phyloP scores from a whole-genome alignment of 805 yeast species.

The Candida glaebosa region DNA sequence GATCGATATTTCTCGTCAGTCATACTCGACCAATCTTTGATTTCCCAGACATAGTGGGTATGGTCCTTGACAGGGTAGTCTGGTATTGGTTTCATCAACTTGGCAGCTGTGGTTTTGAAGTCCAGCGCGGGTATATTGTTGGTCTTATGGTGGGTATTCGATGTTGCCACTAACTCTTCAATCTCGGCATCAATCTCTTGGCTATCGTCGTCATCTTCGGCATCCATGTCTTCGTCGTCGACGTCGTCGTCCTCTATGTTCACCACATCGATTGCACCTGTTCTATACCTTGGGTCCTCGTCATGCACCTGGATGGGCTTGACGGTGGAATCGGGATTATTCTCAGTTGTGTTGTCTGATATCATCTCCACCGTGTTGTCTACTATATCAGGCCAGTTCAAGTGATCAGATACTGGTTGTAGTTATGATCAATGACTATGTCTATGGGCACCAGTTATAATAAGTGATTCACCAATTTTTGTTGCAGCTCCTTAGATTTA shows the following conservation, averaged over 20 bases:
- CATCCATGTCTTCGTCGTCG: conserved; percentile 10
- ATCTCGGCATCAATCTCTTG: conserved; percentile 15
- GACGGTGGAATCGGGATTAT: background rate
- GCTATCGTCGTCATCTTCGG: conserved; percentile 17
- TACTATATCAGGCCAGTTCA: background rate
- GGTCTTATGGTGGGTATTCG: conserved; percentile 1
- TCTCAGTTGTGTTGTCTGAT: conserved; percentile 2
- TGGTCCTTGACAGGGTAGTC: conserved; percentile 38
- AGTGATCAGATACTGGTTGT: background rate
- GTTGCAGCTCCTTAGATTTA: background rate
- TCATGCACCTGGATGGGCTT: background rate
- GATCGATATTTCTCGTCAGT: conserved; percentile 44
- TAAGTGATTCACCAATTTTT: background rate
- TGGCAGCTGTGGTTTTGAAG: conserved; percentile 22
- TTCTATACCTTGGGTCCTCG: background rate
- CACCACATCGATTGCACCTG: conserved; percentile 9
- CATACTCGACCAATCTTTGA: conserved; percentile 44
- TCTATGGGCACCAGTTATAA: too few relatives aligned
- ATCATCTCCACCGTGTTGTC: background rate
- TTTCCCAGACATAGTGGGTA: conserved; percentile 46
- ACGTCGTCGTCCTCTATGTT: conserved; percentile 13
- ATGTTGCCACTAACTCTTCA: conserved; percentile 13
- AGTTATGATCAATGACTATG: too few relatives aligned
- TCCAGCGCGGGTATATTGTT: conserved; percentile 23
- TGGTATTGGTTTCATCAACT: conserved; percentile 35